Base-by-base conservation (phyloP, 2,329 filamentous ascomycete species). In the Ascosphaera apis region DNA sequence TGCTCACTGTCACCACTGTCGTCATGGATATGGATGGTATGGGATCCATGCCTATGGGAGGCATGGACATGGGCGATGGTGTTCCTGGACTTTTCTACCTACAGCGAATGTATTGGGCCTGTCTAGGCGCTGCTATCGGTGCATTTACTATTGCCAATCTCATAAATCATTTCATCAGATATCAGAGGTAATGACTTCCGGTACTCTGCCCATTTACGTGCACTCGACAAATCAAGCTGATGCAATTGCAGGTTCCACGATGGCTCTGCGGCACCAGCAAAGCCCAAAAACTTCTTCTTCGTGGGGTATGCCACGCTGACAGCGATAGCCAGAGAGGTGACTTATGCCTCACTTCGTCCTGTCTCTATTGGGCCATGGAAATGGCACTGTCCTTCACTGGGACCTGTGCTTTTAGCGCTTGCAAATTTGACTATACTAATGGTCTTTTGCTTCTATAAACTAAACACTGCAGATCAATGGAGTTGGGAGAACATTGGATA, bases 401-500 rank as follows among this genome's bases (percentile, higher is more conserved):
- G 58, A 1, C 50, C 48, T 2, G 39, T 55, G 11, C 42, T 48
- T 19, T 38, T 55, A 33, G 43, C 53, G 4, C 43, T 57, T 16
- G 51, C 50, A 2, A 67, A 72, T 41, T 39, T 61, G n/a, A 40
- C 64, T 4, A 49, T 64, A 11, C 54, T 66, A 2, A 44, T 71
- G n/a, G 52, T 68, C 1, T 57, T 69, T 18, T 67, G 62, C 44
- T 65, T 71, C 41, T 70, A 69, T 46, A 60, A 60, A 21, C 54
- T 70, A 19, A 54, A 71, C 44, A 56, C 65, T 0, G 51, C 47
- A 1, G 54, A 67, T 37, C 49, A 57, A 33, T 61, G 62, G 50
- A 53, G 55, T 31, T 68, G 62, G 56, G 67, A 73, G 44, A 53
- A 61, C 33, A 60, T 72, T 37, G 69, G 62, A 9, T 71, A 69